Base-by-base conservation (phyloP, 352 stramenopile species). In the Thraustochytrium striatum region DNA sequence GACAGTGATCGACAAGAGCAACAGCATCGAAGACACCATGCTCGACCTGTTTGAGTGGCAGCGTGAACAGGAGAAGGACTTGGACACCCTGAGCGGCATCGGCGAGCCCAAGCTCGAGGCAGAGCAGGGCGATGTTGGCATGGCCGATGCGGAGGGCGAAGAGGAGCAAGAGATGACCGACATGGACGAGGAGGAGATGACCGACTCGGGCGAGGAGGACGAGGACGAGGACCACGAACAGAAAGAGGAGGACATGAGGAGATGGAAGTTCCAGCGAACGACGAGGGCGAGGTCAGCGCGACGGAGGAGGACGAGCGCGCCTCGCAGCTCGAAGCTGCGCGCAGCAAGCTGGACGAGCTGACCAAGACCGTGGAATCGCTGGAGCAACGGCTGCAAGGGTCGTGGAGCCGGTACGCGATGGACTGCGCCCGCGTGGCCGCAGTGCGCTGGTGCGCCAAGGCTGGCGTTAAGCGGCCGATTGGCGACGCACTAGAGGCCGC, bases 401-500 rank as follows among this genome's bases (percentile, higher is more conserved):
- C 43, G 43, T 9, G 43, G 9, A 21, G 9, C 9, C 9, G 55
- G 32, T 62, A 62, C 55, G 55, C 9, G n/a, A 25, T 25, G 25
- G 9, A n/a, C 55, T 38, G 9, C n/a, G 32, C 9, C 25, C 25
- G 55, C 25, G 55, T 62, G 55, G 55, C 9, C 25, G 55, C 55
- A 16, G 25, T 16, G 32, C 25, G 9, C 25, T 9, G n/a, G n/a
- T n/a, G n/a, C n/a, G n/a, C n/a, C 55, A 25, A 9, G 55, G 55
- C 55, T n/a, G 55, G 32, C 55, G 9, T 13, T 25, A 9, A 13
- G 32, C 25, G 9, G n/a, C 9, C 33, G 55, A 62, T n/a, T n/a
- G n/a, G n/a, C 55, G 55, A 62, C 55, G 25, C 55, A 62, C 55
- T 62, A n/a, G 55, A 62, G 32, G 55, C 55, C 55, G 55, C 9